Evolutionary conservation across 352 stramenopile species (phyloP).

Genomic region (Phytophthora ohioensis): DNA sequence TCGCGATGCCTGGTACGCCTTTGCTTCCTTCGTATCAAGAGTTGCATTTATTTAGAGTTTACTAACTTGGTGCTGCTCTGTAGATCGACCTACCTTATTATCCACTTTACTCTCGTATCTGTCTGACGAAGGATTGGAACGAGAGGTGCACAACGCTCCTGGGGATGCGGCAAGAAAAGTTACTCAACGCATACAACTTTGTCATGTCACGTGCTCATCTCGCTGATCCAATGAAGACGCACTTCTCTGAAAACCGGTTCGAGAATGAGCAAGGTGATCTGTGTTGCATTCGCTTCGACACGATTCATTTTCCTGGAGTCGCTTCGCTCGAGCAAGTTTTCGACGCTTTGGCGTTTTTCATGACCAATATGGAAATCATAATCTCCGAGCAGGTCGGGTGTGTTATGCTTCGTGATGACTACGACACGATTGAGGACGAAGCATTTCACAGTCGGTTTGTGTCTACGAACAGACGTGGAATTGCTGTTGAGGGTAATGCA

Average conservation of each 20-base stretch:
- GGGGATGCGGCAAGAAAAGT: constrained; percentile 23
- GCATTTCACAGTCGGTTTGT: constrained; percentile 41
- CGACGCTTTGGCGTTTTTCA: constrained; percentile 41
- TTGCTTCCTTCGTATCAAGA: neutral
- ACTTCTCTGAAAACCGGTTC: constrained; percentile 39
- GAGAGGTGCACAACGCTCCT: constrained; percentile 30
- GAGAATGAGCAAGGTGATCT: constrained; percentile 40
- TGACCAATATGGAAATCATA: constrained; percentile 52
- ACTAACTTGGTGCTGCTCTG: neutral
- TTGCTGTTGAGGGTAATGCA: constrained; percentile 40
- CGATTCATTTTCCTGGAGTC: constrained; percentile 38
- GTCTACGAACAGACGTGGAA: constrained; percentile 29
- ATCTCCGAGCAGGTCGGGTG: constrained; percentile 44
- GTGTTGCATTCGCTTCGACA: constrained; percentile 42
- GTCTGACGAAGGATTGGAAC: constrained; percentile 32
- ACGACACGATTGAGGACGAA: constrained; percentile 37
- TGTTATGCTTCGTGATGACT: constrained; percentile 50
- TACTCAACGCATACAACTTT: constrained; percentile 38
- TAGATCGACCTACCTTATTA: constrained; percentile 32
- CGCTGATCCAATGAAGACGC: constrained; percentile 22
- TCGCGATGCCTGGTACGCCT: constrained; percentile 21
- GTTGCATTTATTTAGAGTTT: neutral
- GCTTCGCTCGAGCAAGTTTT: constrained; percentile 44
- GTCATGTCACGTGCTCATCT: constrained; percentile 21
- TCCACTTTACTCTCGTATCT: constrained; percentile 40